phyloP scores from a whole-genome alignment of 2,329 filamentous ascomycete species.

The Dendrostoma leiphaemia region DNA sequence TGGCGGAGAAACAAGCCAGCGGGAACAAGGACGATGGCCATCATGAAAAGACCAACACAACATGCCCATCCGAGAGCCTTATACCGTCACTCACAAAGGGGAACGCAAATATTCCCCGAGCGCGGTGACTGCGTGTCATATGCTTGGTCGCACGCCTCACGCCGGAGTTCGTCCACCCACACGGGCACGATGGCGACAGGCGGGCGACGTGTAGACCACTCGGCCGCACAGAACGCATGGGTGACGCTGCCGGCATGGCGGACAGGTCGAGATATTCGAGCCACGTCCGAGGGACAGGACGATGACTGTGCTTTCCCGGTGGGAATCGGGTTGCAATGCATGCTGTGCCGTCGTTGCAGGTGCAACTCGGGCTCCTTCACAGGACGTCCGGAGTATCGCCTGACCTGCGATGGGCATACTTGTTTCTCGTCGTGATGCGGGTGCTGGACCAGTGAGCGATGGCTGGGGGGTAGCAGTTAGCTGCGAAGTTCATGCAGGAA shows the following conservation, averaged over 20 bases:
- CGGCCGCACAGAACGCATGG: background rate
- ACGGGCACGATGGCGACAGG: background rate
- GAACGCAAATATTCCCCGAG: background rate
- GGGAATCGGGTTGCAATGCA: background rate
- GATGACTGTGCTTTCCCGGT: background rate
- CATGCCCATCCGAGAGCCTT: background rate
- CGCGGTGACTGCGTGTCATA: background rate
- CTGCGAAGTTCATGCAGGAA: background rate
- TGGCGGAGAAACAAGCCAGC: background rate
- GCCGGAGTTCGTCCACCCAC: background rate
- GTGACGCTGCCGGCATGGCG: background rate
- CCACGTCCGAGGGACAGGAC: slow-evolving; percentile 1
- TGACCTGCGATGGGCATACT: background rate
- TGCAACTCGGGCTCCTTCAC: background rate
- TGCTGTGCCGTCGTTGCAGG: background rate
- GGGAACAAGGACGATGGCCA: too few species aligned
- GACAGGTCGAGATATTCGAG: slow-evolving; percentile 1
- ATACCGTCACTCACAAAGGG: too few species aligned
- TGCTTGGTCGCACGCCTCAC: background rate
- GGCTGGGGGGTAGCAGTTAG: background rate
- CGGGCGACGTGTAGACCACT: background rate
- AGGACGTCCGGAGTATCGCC: background rate
- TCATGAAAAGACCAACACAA: too few species aligned
- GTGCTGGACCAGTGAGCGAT: background rate
- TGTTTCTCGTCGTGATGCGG: background rate